Conservation (phyloP, 2,329 filamentous ascomycete genomes). For the Laburnicola sp. region DNA sequence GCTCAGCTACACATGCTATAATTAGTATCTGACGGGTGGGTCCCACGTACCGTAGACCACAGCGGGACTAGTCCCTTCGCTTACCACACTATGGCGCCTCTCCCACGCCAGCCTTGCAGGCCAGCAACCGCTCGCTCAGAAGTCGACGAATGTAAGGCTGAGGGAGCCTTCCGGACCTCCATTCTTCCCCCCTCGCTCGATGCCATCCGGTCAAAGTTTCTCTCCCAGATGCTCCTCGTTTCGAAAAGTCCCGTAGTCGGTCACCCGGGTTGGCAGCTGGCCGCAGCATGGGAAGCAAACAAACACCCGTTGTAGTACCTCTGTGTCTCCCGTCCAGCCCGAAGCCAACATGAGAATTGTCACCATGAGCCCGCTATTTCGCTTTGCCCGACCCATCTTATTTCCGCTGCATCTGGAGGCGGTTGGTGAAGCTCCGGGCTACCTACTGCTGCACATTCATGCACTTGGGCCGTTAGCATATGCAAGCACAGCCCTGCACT, state of each 20-base stretch:
- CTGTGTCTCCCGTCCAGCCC: too few relatives aligned
- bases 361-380: too few relatives aligned
- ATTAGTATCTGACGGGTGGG: slow-evolving; percentile 1
- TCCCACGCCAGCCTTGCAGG: slow-evolving; percentile 12
- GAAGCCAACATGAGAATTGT: too few relatives aligned
- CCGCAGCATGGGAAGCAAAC: too few relatives aligned
- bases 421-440: too few relatives aligned
- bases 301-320: too few relatives aligned
- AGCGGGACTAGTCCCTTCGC: slow-evolving; percentile 9
- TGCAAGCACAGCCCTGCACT: background rate
- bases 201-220: background rate
- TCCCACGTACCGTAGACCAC: background rate
- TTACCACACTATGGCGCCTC: slow-evolving; percentile 2
- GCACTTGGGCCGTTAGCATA: background rate
- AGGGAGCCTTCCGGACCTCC: slow-evolving; percentile 20
- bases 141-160: slow-evolving; percentile 16
- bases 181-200: background rate
- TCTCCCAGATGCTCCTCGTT: background rate
- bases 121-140: background rate
- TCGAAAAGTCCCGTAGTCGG: background rate
- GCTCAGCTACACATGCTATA: background rate
- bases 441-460: background rate
- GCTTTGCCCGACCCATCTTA: too few relatives aligned
- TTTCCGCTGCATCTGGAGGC: background rate
- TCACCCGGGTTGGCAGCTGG: too few relatives aligned